These are phyloP conservation scores for Cystobasidium onofrii DNA, from an alignment of 768 basidiomycete species.

Conservation along the genomic window DNA sequence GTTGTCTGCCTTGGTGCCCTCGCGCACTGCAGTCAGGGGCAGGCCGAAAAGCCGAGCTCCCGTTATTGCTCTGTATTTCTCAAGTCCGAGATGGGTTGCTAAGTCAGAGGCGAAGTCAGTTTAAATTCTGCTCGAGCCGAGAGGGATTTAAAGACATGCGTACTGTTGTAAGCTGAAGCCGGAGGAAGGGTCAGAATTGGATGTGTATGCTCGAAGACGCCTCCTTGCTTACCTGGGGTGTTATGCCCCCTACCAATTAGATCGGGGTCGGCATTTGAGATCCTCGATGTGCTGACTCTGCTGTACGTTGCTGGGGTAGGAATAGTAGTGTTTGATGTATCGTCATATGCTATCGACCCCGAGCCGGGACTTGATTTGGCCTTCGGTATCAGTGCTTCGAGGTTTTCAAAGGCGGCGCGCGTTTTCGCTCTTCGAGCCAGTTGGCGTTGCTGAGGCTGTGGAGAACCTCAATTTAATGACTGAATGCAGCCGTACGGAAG, in stretches of 20 bases:
- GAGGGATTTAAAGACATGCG: no score
- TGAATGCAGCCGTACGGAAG: neutral
- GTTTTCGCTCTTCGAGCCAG: neutral
- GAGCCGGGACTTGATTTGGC: neutral
- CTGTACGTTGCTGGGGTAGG: neutral
- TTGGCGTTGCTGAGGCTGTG: neutral
- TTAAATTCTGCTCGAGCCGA: no score
- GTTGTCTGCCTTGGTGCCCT: neutral
- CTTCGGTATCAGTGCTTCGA: neutral
- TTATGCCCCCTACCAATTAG: neutral
- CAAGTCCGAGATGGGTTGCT: neutral
- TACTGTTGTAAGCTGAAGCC: neutral
- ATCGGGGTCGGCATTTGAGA: neutral
- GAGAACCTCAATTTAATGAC: neutral
- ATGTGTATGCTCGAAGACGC: no score
- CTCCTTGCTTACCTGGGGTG: neutral
- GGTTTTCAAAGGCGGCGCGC: neutral
- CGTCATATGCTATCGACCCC: neutral
- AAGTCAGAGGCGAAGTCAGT: no score
- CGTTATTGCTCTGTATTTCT: neutral
- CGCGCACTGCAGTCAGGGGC: no score
- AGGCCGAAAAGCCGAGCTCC: neutral
- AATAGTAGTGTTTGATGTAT: neutral
- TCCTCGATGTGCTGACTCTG: neutral
- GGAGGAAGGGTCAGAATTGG: no score